Conservation (phyloP, 192 early-diverging fungal genomes). For the Funneliformis mosseae region DNA sequence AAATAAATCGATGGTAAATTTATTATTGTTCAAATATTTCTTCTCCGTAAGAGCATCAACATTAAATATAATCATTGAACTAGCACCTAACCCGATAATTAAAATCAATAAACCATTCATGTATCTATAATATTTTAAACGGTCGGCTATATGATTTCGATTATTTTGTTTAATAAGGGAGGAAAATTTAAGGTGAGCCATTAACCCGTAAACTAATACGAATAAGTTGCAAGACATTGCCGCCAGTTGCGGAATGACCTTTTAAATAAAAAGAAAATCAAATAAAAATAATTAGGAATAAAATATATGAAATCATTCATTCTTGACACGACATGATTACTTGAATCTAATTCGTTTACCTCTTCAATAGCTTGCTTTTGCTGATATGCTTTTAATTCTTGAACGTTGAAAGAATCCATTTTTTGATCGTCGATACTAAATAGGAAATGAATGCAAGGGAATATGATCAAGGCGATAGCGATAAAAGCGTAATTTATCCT, state of each 20-base stretch:
- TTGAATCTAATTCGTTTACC: background rate
- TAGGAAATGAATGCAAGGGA: background rate
- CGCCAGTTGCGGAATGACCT: background rate
- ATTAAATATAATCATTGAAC: background rate
- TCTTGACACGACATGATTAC: too few species aligned
- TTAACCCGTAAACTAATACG: background rate
- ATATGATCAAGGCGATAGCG: background rate
- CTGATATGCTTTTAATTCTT: background rate
- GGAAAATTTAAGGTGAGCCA: background rate
- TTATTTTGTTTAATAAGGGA: background rate
- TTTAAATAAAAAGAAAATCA: background rate
- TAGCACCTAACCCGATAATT: background rate
- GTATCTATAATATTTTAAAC: background rate
- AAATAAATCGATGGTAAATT: background rate
- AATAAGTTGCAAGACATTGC: background rate
- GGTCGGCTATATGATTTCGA: background rate
- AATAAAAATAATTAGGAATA: too few species aligned
- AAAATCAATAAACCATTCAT: background rate
- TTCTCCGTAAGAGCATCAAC: background rate
- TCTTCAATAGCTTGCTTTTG: background rate
- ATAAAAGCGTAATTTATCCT: constrained; percentile 2
- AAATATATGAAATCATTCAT: too few species aligned
- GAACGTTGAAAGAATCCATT: background rate
- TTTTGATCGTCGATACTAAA: background rate
- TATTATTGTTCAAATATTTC: background rate